These are phyloP conservation scores for Tephrocybe sp. DNA, from an alignment of 768 basidiomycete species.

Conservation along the genomic window DNA sequence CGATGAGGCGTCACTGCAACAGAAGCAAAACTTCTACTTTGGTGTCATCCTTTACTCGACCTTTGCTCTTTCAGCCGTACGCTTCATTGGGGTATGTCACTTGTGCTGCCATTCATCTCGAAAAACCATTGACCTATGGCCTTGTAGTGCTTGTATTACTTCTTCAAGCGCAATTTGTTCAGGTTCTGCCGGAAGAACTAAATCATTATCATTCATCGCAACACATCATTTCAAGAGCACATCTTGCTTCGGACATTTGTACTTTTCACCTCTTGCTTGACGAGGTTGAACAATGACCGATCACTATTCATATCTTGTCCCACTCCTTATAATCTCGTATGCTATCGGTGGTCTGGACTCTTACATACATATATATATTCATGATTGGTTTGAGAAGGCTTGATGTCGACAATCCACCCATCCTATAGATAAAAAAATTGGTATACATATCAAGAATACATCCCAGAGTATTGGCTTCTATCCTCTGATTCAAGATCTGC, in stretches of 20 bases:
- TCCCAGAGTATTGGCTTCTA: slow-evolving; percentile 41
- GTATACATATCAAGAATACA: slow-evolving; percentile 55
- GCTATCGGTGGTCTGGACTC: not conserved
- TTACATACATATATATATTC: not conserved
- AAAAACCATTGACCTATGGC: not conserved
- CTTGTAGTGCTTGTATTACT: slow-evolving; percentile 74
- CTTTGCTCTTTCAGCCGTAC: slow-evolving; percentile 65
- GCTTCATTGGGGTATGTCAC: slow-evolving; percentile 70
- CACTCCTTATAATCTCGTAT: slow-evolving; percentile 1
- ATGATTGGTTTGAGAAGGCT: slow-evolving; percentile 10
- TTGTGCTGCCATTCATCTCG: not conserved
- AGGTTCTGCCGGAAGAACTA: slow-evolving; percentile 75
- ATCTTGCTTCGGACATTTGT: slow-evolving; percentile 1
- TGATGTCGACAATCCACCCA: slow-evolving; percentile 5
- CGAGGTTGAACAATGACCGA: not conserved
- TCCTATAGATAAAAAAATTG: not conserved
- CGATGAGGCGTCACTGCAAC: slow-evolving; percentile 40
- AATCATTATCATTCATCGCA: not conserved
- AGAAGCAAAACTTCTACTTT: slow-evolving; percentile 62
- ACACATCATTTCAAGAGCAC: slow-evolving; percentile 10
- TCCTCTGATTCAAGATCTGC: slow-evolving; percentile 10
- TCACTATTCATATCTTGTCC: not conserved
- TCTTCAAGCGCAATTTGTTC: slow-evolving; percentile 81
- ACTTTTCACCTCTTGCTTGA: slow-evolving; percentile 4
- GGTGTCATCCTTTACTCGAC: slow-evolving; percentile 78